Evolutionary conservation across 495 filamentous ascomycete genomes (phyloP).

Genomic region (Penicillium diatomitis): DNA sequence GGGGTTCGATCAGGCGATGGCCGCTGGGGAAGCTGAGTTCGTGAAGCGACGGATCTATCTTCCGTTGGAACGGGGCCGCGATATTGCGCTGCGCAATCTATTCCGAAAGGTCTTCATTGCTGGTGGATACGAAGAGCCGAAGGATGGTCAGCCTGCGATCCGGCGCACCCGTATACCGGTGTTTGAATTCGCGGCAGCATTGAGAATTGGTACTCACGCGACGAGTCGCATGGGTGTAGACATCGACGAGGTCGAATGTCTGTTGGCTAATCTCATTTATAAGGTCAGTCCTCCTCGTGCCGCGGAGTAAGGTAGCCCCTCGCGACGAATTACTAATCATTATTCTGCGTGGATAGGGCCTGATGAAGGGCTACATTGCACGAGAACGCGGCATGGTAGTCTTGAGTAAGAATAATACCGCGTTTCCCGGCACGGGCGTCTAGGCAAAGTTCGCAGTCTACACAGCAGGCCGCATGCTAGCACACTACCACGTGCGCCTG

Average conservation of each 20-base stretch:
- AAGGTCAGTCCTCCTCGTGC: constrained; percentile 51
- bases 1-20: constrained; percentile 76
- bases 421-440: constrained; percentile 92
- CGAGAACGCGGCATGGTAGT: constrained; percentile 83
- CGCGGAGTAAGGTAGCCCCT: too few species aligned
- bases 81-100: constrained; percentile 82
- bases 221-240: constrained; percentile 60
- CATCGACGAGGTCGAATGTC: constrained; percentile 88
- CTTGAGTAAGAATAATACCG: constrained; percentile 70
- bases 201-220: constrained; percentile 42
- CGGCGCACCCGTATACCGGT: constrained; percentile 72
- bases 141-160: constrained; percentile 52
- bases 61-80: constrained; percentile 82
- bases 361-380: constrained; percentile 97
- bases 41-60: constrained; percentile 94
- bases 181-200: constrained; percentile 62
- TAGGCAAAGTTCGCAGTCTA: constrained; percentile 24
- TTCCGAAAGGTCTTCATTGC: constrained; percentile 82
- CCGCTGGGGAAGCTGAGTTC: constrained; percentile 73
- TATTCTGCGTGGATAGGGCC: constrained; percentile 43
- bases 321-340: neutral
- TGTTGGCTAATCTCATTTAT: constrained; percentile 92
- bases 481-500: too few species aligned
- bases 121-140: constrained; percentile 65
- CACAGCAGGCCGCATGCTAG: too few species aligned